Conservation (phyloP, 2,329 filamentous ascomycete species). For the Hypoxylon sp. region DNA sequence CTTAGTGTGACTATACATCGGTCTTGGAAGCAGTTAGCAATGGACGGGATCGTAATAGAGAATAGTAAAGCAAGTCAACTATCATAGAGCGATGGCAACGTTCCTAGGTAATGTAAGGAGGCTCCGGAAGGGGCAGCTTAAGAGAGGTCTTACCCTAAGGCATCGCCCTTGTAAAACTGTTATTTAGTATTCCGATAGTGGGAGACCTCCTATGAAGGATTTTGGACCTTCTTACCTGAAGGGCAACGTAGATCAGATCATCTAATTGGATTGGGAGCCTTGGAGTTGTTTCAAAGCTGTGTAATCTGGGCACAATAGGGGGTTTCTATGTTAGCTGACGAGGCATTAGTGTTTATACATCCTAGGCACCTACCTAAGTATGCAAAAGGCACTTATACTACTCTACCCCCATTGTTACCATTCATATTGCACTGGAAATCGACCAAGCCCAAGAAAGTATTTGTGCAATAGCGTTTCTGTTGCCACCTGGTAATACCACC, state of each 20-base stretch:
- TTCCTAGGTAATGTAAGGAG: not conserved
- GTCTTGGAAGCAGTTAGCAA: not conserved
- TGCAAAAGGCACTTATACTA: too few relatives aligned
- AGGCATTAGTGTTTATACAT: too few relatives aligned
- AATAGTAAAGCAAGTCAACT: not conserved
- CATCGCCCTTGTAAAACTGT: not conserved
- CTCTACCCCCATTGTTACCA: not conserved
- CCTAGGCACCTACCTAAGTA: not conserved
- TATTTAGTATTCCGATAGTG: not conserved
- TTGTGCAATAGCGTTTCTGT: not conserved
- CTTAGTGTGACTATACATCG: not conserved
- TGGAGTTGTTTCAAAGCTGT: not conserved
- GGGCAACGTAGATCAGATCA: too few relatives aligned
- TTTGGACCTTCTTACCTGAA: too few relatives aligned
- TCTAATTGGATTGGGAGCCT: too few relatives aligned
- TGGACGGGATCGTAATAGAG: not conserved
- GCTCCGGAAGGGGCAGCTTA: not conserved
- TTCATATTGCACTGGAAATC: not conserved
- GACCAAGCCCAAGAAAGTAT: too few relatives aligned
- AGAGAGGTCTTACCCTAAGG: not conserved
- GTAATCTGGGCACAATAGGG: not conserved
- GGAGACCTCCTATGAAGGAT: too few relatives aligned
- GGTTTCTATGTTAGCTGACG: not conserved
- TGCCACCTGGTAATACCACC: not conserved
- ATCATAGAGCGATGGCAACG: not conserved